Conservation (phyloP, 1,284 basidiomycete genomes). For the Austropuccinia psidii region DNA sequence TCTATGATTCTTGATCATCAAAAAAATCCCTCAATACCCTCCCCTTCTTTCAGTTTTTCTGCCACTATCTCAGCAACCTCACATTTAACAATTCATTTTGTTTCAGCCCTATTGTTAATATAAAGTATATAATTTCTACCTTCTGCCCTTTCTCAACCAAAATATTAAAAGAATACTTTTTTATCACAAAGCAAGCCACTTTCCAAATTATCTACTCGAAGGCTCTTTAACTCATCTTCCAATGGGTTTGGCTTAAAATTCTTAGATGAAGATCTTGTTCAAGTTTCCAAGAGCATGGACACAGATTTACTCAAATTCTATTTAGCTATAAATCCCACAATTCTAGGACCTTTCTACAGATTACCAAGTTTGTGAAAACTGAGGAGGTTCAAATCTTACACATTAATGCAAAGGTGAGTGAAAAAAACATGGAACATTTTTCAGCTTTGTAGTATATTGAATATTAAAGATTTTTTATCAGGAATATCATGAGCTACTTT, state of each 20-base stretch:
- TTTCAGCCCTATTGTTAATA: constrained; percentile 59
- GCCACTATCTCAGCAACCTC: constrained; percentile 50
- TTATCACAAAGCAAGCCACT: constrained; percentile 55
- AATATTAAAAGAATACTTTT: constrained; percentile 17
- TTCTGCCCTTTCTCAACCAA: constrained; percentile 40
- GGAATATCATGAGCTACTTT: constrained; percentile 69
- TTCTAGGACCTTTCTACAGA: constrained; percentile 81
- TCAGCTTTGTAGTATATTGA: constrained; percentile 32
- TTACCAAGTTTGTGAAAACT: constrained; percentile 93
- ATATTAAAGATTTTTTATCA: neutral
- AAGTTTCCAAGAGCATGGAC: constrained; percentile 86
- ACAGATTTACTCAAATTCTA: constrained; percentile 93
- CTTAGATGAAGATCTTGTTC: constrained; percentile 67
- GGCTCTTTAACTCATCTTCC: constrained; percentile 47
- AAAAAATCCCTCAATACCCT: constrained; percentile 45
- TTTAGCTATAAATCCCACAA: constrained; percentile 67
- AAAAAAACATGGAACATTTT: neutral
- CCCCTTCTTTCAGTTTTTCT: constrained; percentile 26
- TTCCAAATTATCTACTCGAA: constrained; percentile 43
- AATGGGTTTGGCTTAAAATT: constrained; percentile 53
- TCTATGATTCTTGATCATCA: constrained; percentile 38
- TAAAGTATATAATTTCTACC: constrained; percentile 58
- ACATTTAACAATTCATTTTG: constrained; percentile 68
- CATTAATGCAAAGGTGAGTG: constrained; percentile 63
- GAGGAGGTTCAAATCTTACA: constrained; percentile 85